Percentiles rank a stretch among this genome's conserved stretches.
phyloP scores from a whole-genome alignment of 2,329 filamentous ascomycete genomes.

The Mariannaea elegans region DNA sequence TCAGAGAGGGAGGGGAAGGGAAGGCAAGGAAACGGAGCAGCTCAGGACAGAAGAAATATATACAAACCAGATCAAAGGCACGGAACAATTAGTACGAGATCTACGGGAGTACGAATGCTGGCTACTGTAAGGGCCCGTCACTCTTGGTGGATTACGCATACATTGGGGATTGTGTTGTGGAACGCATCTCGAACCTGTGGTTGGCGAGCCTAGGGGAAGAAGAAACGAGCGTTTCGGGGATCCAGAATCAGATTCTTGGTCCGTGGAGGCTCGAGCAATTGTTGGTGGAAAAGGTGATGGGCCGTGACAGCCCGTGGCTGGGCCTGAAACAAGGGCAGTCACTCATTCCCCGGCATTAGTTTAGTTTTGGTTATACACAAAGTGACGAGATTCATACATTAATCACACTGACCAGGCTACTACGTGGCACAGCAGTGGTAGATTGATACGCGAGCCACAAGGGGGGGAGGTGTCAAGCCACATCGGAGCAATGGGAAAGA shows the following conservation, averaged over 20 bases:
- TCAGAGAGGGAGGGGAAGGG: slow-evolving; percentile 13
- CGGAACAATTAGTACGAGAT: not conserved
- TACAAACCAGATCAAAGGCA: too few species aligned
- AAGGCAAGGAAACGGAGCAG: not conserved
- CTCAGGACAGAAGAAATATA: not conserved
- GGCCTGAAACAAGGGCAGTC: slow-evolving; percentile 19
- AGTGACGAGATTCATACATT: too few species aligned
- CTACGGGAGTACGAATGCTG: not conserved
- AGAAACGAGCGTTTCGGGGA: slow-evolving; percentile 15
- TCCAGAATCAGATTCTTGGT: slow-evolving; percentile 19
- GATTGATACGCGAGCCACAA: too few species aligned
- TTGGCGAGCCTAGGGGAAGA: not conserved
- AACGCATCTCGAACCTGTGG: not conserved
- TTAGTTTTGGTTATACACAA: too few species aligned
- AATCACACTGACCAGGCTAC: too few species aligned
- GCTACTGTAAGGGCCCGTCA: not conserved
- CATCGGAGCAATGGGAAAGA: not conserved
- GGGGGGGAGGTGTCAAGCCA: slow-evolving; percentile 4
- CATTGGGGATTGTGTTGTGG: not conserved
- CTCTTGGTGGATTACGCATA: too few species aligned
- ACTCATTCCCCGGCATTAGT: slow-evolving; percentile 7
- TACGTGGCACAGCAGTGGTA: too few species aligned
- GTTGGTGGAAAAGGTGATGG: slow-evolving; percentile 15
- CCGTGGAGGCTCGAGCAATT: slow-evolving; percentile 12
- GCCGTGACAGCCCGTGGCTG: not conserved